A percentile compares a stretch with the other conserved stretches of the same genome.
Conservation (phyloP, 2,329 filamentous ascomycete species). For the Reticulascus tulasneorum region DNA sequence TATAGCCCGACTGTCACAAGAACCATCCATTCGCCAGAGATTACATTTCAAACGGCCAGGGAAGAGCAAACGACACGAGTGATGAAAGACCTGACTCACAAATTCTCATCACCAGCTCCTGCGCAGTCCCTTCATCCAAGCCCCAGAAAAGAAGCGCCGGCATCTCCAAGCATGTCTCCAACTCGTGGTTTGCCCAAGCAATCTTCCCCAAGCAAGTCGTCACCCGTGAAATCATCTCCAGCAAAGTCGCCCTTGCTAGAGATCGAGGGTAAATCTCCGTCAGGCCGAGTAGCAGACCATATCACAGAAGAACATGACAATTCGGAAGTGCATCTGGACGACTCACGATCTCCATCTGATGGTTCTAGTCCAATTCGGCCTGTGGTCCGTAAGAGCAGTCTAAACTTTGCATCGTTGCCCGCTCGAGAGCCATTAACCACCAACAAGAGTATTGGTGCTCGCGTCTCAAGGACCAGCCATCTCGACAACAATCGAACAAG, state of each 20-base stretch:
- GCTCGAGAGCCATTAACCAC: constrained; percentile 80
- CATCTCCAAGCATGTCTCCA: constrained; percentile 15
- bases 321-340: constrained; percentile 35
- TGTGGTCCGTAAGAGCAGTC: constrained; percentile 84
- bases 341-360: constrained; percentile 60
- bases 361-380: constrained; percentile 71
- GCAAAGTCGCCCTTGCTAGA: constrained; percentile 14
- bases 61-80: constrained; percentile 36
- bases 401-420: constrained; percentile 90
- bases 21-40: constrained; percentile 25
- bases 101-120: constrained; percentile 11
- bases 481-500: constrained; percentile 69
- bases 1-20: constrained; percentile 16
- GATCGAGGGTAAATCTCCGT: too few relatives aligned
- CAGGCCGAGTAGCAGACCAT: too few relatives aligned
- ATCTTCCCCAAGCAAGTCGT: constrained; percentile 17
- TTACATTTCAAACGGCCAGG: constrained; percentile 38
- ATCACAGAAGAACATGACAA: constrained; percentile 8
- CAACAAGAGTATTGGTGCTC: constrained; percentile 76
- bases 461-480: constrained; percentile 73
- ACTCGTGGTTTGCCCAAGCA: constrained; percentile 16
- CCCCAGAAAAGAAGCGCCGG: constrained; percentile 9
- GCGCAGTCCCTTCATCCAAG: constrained; percentile 13
- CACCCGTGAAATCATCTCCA: constrained; percentile 16
- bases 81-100: constrained; percentile 13